Conservation (phyloP, 805 yeast species). For the Myxozyma mucilagina region DNA sequence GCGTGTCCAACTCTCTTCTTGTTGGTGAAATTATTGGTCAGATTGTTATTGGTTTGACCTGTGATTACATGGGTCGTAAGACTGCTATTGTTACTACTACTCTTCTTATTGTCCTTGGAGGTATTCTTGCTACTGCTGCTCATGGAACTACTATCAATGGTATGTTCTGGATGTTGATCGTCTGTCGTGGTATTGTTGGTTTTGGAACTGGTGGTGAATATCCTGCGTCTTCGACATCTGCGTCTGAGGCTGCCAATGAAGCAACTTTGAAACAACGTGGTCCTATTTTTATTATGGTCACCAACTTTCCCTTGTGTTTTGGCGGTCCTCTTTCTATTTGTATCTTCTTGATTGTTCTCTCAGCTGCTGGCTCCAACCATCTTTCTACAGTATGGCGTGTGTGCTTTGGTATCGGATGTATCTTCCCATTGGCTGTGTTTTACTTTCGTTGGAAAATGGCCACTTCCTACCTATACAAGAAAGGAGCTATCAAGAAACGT, state of each 20-base stretch:
- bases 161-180: slow-evolving; percentile 74
- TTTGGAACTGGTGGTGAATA: slow-evolving; percentile 80
- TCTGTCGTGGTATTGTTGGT: slow-evolving; percentile 74
- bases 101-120: slow-evolving; percentile 59
- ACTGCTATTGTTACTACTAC: slow-evolving; percentile 70
- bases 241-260: slow-evolving; percentile 75
- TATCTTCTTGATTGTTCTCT: slow-evolving; percentile 66
- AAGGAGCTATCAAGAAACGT: slow-evolving; percentile 58
- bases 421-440: slow-evolving; percentile 70
- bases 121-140: slow-evolving; percentile 67
- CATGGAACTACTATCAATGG: slow-evolving; percentile 61
- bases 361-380: slow-evolving; percentile 49
- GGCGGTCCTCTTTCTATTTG: slow-evolving; percentile 79
- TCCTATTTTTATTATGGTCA: slow-evolving; percentile 61
- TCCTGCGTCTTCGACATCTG: slow-evolving; percentile 66
- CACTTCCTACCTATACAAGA: slow-evolving; percentile 62
- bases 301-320: slow-evolving; percentile 69
- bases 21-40: slow-evolving; percentile 74
- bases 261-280: slow-evolving; percentile 58
- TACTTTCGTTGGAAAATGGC: slow-evolving; percentile 71
- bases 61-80: slow-evolving; percentile 29
- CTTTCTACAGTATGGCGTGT: slow-evolving; percentile 59
- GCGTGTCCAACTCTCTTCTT: slow-evolving; percentile 67
- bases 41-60: slow-evolving; percentile 54
- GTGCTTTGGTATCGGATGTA: slow-evolving; percentile 63